Evolutionary conservation across 768 basidiomycete species (phyloP).

Genomic region (Tylopilus rubrobrunneus): DNA sequence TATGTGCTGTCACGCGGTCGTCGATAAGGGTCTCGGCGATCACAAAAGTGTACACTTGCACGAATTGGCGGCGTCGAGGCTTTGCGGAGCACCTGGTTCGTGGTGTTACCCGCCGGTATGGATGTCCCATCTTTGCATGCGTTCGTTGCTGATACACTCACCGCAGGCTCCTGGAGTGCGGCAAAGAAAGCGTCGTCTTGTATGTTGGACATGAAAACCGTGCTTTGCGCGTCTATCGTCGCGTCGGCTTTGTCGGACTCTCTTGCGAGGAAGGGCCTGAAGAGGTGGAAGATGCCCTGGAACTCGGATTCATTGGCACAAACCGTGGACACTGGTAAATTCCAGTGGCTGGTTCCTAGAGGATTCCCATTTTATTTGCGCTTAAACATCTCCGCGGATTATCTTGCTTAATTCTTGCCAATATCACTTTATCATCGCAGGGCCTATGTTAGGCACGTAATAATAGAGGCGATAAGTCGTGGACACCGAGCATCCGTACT

Average conservation of each 20-base stretch:
- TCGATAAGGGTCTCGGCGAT: slow-evolving; percentile 48
- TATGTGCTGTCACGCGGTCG: slow-evolving; percentile 56
- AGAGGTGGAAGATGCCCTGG: slow-evolving; percentile 46
- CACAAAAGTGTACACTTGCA: slow-evolving; percentile 55
- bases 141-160: not conserved
- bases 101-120: slow-evolving; percentile 42
- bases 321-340: slow-evolving; percentile 52
- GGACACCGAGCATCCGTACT: not conserved
- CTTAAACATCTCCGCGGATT: not conserved
- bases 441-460: not conserved
- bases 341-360: not conserved
- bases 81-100: slow-evolving; percentile 52
- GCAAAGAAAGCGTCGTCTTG: slow-evolving; percentile 47
- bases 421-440: not conserved
- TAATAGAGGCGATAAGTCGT: not conserved
- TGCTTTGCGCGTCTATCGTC: slow-evolving; percentile 50
- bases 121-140: not conserved
- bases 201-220: slow-evolving; percentile 52
- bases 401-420: not conserved
- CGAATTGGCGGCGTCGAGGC: slow-evolving; percentile 41
- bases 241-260: slow-evolving; percentile 50
- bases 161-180: slow-evolving; percentile 37
- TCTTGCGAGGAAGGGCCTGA: slow-evolving; percentile 35
- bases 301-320: slow-evolving; percentile 48
- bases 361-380: not conserved